phyloP scores from a whole-genome alignment of 495 filamentous ascomycete species.

The Filosporella fistucella region DNA sequence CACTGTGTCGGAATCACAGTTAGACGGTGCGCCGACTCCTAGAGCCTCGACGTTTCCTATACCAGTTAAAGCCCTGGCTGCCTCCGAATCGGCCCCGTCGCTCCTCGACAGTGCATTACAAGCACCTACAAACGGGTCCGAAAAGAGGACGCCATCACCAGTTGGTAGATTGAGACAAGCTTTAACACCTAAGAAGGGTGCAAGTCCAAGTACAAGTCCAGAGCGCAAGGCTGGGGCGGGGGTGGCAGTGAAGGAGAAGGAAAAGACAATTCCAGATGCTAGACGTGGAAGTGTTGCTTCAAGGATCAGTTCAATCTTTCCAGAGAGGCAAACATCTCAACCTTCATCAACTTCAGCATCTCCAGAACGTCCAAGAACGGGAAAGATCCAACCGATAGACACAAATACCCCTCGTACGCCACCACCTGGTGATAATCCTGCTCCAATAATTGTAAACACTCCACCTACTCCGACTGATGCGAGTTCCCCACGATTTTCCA shows the following conservation, averaged over 20 bases:
- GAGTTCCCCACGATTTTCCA: constrained; percentile 17
- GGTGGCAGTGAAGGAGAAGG: constrained; percentile 1
- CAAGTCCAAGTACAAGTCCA: constrained; percentile 35
- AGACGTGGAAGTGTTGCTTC: constrained; percentile 22
- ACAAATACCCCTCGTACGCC: constrained; percentile 36
- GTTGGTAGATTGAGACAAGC: constrained; percentile 40
- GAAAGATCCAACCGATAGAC: constrained; percentile 21
- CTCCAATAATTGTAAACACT: constrained; percentile 52
- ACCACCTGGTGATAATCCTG: constrained; percentile 29
- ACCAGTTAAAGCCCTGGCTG: constrained; percentile 14
- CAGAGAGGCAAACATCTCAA: constrained; percentile 9
- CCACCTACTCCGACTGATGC: constrained; percentile 50
- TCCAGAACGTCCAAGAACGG: constrained; percentile 16
- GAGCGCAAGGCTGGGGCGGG: constrained; percentile 26
- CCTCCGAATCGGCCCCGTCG: constrained; percentile 18
- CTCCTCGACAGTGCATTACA: constrained; percentile 26
- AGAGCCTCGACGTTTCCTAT: constrained; percentile 15
- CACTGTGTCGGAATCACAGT: constrained; percentile 2
- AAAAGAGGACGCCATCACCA: constrained; percentile 39
- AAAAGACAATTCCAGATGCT: constrained; percentile 4
- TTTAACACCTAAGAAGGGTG: constrained; percentile 26
- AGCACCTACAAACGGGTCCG: constrained; percentile 29
- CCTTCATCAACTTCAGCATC: constrained; percentile 9
- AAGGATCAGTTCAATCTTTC: constrained; percentile 21
- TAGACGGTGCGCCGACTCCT: constrained; percentile 16